Evolutionary conservation across 441 rosid genomes (phyloP), one percentile per base, ranked within the genome.

Genomic region (Adansonia grandidieri): DNA sequence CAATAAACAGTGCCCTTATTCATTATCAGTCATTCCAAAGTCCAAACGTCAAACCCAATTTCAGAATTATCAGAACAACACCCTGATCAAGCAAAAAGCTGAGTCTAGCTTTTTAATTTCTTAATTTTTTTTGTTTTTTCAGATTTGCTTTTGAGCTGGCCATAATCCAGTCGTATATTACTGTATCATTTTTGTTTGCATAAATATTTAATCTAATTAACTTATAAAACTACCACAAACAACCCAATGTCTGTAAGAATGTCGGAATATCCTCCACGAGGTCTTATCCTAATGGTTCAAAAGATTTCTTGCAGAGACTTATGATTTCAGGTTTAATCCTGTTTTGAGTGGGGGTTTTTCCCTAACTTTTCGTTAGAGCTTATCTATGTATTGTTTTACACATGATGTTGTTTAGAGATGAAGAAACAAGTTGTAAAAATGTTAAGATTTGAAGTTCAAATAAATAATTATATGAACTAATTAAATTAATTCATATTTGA

Each of bases 1-100:
- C 4, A n/a, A 63, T 65, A 37, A 51, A 78, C 89, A 77, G 57
- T 60, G 20, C 85, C 81, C 73, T 53, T 50, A 54, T 5, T 20
- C 6, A 24, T 24, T 24, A 13, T 78, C 76, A 75, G 56, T 54
- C 77, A 51, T 68, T 17, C 62, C 22, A 17, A 57, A 17, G 24
- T 80, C 74, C 22, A 47, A 13, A 50, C 61, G 9, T 15, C 22
- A 24, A 24, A 24, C 28, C 63, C 65, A 20, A n/a, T 15, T 10
- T 66, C 28, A 17, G 53, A 73, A 67, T 20, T 64, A 57, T 60
- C 65, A 58, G 40, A 24, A 19, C 2, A 32, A 13, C 11, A 53
- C 62, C 60, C 64, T 70, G 77, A 75, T 75, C n/a, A 57, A 77
- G 32, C 28, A 60, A 11, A 67, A 47, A 68, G 73, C 56, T 19